A percentile compares a stretch with the other conserved stretches of the same genome.
Evolutionary conservation across 2,329 filamentous ascomycete species (phyloP).

Genomic region (Colletotrichum lini): DNA sequence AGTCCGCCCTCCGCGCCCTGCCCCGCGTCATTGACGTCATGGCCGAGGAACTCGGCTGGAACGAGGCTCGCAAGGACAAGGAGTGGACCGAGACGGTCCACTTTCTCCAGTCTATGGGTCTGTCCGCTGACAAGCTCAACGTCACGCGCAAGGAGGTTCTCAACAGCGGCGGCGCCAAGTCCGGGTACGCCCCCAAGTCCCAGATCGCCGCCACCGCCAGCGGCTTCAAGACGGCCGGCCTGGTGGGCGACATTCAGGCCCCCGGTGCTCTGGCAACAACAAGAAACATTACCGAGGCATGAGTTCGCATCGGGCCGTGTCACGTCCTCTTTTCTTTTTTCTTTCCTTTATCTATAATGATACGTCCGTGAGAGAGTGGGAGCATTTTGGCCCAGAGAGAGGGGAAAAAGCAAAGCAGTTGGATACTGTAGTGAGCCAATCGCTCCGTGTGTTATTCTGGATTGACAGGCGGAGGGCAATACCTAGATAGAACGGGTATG

Average conservation of each 20-base stretch:
- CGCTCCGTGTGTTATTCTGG: slow-evolving; percentile 18
- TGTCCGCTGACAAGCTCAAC: slow-evolving; percentile 48
- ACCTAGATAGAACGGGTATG: slow-evolving; percentile 40
- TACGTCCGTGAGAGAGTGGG: slow-evolving; percentile 5
- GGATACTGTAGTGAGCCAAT: slow-evolving; percentile 4
- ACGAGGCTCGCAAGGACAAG: slow-evolving; percentile 67
- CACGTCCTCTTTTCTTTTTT: neutral
- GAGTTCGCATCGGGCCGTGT: neutral
- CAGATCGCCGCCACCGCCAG: slow-evolving; percentile 14
- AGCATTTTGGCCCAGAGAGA: slow-evolving; percentile 2
- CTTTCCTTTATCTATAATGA: neutral
- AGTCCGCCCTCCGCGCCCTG: slow-evolving; percentile 78
- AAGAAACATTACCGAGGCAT: slow-evolving; percentile 32
- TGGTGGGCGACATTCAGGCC: slow-evolving; percentile 32
- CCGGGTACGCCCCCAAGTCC: slow-evolving; percentile 25
- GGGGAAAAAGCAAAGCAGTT: slow-evolving; percentile 11
- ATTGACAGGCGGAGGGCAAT: slow-evolving; percentile 3
- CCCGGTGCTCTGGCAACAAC: slow-evolving; percentile 33
- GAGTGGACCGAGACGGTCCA: slow-evolving; percentile 68
- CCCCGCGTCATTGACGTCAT: slow-evolving; percentile 81
- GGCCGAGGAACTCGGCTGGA: slow-evolving; percentile 78
- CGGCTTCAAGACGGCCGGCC: slow-evolving; percentile 31
- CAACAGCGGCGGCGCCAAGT: slow-evolving; percentile 28
- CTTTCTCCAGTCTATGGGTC: slow-evolving; percentile 63
- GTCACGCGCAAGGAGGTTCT: slow-evolving; percentile 50